Evolutionary conservation across 108 stramenopile genomes (phyloP).

Genomic region (Bacterosira constricta): DNA sequence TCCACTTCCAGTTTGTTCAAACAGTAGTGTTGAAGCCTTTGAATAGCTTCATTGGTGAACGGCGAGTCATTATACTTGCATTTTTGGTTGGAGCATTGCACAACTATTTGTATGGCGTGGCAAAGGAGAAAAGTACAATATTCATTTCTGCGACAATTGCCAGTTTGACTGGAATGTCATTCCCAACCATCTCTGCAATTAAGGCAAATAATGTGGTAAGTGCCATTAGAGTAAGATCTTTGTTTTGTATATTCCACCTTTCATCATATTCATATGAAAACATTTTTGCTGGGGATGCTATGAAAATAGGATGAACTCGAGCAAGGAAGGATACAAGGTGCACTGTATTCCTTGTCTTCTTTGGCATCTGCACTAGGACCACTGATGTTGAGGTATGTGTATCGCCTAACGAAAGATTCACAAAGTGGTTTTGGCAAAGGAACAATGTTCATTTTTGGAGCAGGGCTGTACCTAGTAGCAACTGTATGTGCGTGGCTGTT

Average conservation of each 20-base stretch:
- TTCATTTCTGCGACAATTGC: conserved; percentile 61
- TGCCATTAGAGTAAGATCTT: background rate
- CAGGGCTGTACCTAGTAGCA: conserved; percentile 68
- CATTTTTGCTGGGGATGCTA: background rate
- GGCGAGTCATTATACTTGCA: conserved; percentile 58
- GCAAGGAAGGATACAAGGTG: conserved; percentile 89
- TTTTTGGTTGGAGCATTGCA: conserved; percentile 62
- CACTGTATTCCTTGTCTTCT: conserved; percentile 76
- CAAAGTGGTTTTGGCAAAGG: conserved; percentile 61
- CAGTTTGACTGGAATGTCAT: conserved; percentile 65
- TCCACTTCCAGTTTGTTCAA: too few relatives aligned
- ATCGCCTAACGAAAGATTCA: conserved; percentile 60
- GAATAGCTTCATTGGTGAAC: conserved; percentile 72
- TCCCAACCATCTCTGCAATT: conserved; percentile 87
- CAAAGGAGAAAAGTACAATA: conserved; percentile 64
- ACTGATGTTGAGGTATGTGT: conserved; percentile 58
- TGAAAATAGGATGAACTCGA: conserved; percentile 52
- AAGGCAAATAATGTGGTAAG: conserved; percentile 82
- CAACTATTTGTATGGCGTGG: conserved; percentile 69
- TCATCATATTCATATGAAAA: background rate
- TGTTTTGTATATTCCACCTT: background rate
- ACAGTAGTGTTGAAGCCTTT: conserved; percentile 75
- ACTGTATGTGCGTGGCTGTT: conserved; percentile 58
- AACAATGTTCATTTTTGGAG: conserved; percentile 79
- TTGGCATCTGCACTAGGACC: conserved; percentile 81